These are phyloP conservation scores for Tirmania nivea DNA, from an alignment of 495 filamentous ascomycete species.

Conservation along the genomic window DNA sequence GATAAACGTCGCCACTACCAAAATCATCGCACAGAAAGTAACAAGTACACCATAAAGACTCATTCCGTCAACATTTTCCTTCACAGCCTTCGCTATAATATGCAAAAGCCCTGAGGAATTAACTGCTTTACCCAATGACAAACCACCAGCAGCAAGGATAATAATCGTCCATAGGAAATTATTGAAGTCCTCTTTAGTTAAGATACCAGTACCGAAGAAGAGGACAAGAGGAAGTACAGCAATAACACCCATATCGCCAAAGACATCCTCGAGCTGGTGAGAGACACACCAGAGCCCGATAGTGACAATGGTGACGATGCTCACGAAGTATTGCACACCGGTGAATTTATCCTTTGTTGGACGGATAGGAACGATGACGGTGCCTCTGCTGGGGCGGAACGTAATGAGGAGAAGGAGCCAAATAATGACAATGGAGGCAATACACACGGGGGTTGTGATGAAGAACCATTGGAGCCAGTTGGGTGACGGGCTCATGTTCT, in stretches of 20 bases:
- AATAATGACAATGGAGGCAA: slow-evolving; percentile 71
- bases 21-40: slow-evolving; percentile 64
- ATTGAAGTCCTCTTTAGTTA: slow-evolving; percentile 99
- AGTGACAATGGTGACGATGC: slow-evolving; percentile 58
- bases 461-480: slow-evolving; percentile 96
- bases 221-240: slow-evolving; percentile 87
- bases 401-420: slow-evolving; percentile 70
- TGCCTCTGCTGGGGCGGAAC: slow-evolving; percentile 64
- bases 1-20: slow-evolving; percentile 95
- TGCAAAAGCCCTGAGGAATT: slow-evolving; percentile 83
- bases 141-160: slow-evolving; percentile 83
- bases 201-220: slow-evolving; percentile 91
- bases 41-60: slow-evolving; percentile 74
- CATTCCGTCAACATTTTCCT: slow-evolving; percentile 45
- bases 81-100: slow-evolving; percentile 60
- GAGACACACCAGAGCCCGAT: slow-evolving; percentile 83
- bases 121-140: slow-evolving; percentile 86
- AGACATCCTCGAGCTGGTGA: slow-evolving; percentile 65
- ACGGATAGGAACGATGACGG: slow-evolving; percentile 78
- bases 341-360: slow-evolving; percentile 72
- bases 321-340: slow-evolving; percentile 84
- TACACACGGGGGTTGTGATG: slow-evolving; percentile 75
- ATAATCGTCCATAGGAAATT: slow-evolving; percentile 99
- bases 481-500: slow-evolving; percentile 78
- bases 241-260: slow-evolving; percentile 96